These are phyloP conservation scores for Daedalea quercina DNA, from an alignment of 768 basidiomycete genomes.

Conservation along the genomic window DNA sequence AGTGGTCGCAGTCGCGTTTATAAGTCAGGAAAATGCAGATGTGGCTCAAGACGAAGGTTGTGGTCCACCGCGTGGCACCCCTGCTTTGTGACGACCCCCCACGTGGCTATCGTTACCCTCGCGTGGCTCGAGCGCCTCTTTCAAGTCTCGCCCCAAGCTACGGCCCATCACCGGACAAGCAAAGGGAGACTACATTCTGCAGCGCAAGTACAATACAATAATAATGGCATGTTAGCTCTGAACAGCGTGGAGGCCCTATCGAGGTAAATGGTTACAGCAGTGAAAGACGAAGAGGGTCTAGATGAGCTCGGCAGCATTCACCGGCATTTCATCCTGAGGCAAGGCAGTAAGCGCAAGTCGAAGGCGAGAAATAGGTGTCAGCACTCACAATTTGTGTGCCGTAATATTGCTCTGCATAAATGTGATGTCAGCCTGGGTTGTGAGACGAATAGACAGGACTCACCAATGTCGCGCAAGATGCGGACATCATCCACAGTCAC, in stretches of 20 bases:
- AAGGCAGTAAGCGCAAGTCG: not conserved
- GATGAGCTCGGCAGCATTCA: slow-evolving; percentile 96
- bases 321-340: slow-evolving; percentile 92
- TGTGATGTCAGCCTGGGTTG: not conserved
- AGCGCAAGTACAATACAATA: not conserved
- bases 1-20: slow-evolving; percentile 33
- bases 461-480: slow-evolving; percentile 94
- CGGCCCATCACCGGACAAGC: no score
- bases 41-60: not conserved
- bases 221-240: not conserved
- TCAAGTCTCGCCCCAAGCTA: no score
- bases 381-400: slow-evolving; percentile 80
- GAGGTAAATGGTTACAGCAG: slow-evolving; percentile 13
- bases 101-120: no score
- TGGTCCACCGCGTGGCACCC: no score
- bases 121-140: no score
- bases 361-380: not conserved
- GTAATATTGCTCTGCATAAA: slow-evolving; percentile 82
- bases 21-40: not conserved
- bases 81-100: no score
- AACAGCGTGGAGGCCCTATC: slow-evolving; percentile 9
- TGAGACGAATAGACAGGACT: slow-evolving; percentile 18
- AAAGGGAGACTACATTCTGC: not conserved
- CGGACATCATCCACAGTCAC: slow-evolving; percentile 94
- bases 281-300: slow-evolving; percentile 28